A percentile compares a stretch with the other conserved stretches of the same genome.
Conservation (phyloP, 805 yeast genomes). For the Lachancea mirantina region DNA sequence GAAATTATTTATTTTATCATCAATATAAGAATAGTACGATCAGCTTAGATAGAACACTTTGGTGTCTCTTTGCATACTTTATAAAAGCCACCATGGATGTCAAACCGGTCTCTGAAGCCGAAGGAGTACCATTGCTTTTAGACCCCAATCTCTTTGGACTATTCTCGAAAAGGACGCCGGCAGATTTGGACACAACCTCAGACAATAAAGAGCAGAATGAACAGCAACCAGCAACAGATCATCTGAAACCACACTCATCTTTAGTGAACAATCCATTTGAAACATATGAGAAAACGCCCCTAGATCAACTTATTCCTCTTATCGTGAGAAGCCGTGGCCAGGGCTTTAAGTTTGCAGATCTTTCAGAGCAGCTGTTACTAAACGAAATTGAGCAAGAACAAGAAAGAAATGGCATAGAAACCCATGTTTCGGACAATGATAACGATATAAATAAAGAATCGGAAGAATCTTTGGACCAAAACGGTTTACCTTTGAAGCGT, state of each 20-base stretch:
- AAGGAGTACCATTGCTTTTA: constrained; percentile 23
- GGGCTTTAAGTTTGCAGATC: constrained; percentile 36
- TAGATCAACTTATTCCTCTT: constrained; percentile 51
- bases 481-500: constrained; percentile 1
- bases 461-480: constrained; percentile 2
- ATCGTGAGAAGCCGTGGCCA: constrained; percentile 52
- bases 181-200: too few relatives aligned
- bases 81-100: too few relatives aligned
- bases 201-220: too few relatives aligned
- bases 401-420: constrained; percentile 7
- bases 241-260: too few relatives aligned
- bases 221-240: too few relatives aligned
- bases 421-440: constrained; percentile 9
- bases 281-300: constrained; percentile 33
- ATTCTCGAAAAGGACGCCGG: constrained; percentile 1
- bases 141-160: constrained; percentile 29
- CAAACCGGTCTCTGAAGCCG: too few relatives aligned
- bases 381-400: constrained; percentile 33
- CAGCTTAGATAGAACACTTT: too few relatives aligned
- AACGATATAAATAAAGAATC: constrained; percentile 11
- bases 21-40: too few relatives aligned
- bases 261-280: constrained; percentile 29
- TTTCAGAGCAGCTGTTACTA: constrained; percentile 46
- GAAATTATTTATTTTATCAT: too few relatives aligned
- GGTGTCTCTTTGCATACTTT: too few relatives aligned